Evolutionary conservation across 2,329 filamentous ascomycete species (phyloP).

Genomic region (Pestalotiopsis sp.): DNA sequence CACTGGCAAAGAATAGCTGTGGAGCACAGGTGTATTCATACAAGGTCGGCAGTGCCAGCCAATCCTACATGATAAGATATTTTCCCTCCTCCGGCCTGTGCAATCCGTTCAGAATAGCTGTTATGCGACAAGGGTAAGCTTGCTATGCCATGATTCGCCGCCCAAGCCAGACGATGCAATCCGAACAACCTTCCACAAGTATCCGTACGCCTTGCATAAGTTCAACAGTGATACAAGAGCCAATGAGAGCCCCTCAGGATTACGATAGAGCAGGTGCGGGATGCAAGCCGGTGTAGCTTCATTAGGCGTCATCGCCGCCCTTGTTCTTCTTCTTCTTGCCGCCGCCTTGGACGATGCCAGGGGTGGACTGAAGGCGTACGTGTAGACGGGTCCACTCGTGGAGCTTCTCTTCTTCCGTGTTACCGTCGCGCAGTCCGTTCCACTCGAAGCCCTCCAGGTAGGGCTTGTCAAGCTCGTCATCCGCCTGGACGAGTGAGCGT

Average conservation of each 20-base stretch:
- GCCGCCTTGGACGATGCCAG: conserved; percentile 38
- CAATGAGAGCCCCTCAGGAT: conserved; percentile 18
- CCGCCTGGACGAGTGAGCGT: conserved; percentile 56
- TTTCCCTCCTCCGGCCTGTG: neutral
- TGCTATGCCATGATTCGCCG: neutral
- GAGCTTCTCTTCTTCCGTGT: conserved; percentile 59
- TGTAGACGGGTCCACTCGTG: conserved; percentile 86
- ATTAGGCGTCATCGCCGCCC: conserved; percentile 43
- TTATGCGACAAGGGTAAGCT: neutral
- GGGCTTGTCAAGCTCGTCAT: conserved; percentile 86
- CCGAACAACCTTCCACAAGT: conserved; percentile 44
- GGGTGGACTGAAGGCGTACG: conserved; percentile 72
- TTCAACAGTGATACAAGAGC: conserved; percentile 35
- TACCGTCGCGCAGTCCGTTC: conserved; percentile 41
- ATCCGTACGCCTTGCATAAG: conserved; percentile 37
- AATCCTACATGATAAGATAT: neutral
- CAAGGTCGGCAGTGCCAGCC: neutral
- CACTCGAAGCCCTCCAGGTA: conserved; percentile 95
- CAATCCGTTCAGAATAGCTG: neutral
- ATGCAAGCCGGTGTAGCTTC: conserved; percentile 22
- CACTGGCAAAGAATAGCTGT: neutral
- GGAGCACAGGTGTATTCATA: conserved; percentile 5
- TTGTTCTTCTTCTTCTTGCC: conserved; percentile 71
- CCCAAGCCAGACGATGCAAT: conserved; percentile 14
- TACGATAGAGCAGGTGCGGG: conserved; percentile 38